Conservation (phyloP, 805 yeast genomes). For the Kuraishia ogatae region DNA sequence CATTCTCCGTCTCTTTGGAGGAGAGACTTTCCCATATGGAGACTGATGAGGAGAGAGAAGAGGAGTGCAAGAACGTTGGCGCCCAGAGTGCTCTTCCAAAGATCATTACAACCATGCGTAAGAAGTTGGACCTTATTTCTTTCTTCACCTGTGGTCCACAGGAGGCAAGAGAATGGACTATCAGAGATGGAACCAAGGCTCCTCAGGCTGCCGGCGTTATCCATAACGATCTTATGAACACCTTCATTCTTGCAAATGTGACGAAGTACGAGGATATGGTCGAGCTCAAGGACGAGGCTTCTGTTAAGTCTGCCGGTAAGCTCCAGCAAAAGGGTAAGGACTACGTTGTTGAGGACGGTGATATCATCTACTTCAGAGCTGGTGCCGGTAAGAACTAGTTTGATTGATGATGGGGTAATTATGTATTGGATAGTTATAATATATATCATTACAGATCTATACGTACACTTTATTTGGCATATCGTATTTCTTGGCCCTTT, state of each 20-base stretch:
- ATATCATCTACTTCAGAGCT: slow-evolving; percentile 65
- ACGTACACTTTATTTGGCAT: too few species aligned
- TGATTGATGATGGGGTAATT: not conserved
- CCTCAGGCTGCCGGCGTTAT: slow-evolving; percentile 99
- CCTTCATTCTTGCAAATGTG: slow-evolving; percentile 74
- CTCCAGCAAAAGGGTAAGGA: slow-evolving; percentile 65
- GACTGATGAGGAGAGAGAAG: slow-evolving; percentile 40
- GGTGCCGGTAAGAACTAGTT: slow-evolving; percentile 47
- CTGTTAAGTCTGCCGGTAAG: slow-evolving; percentile 49
- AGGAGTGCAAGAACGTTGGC: slow-evolving; percentile 26
- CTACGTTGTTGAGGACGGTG: slow-evolving; percentile 79
- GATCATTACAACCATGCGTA: slow-evolving; percentile 59
- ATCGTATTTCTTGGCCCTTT: too few species aligned
- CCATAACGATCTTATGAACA: slow-evolving; percentile 78
- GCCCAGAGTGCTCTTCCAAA: slow-evolving; percentile 47
- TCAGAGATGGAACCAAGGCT: slow-evolving; percentile 79
- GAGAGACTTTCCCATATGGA: slow-evolving; percentile 86
- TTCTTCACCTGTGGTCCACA: slow-evolving; percentile 82
- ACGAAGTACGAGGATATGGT: slow-evolving; percentile 55
- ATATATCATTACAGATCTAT: too few species aligned
- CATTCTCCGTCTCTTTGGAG: slow-evolving; percentile 88
- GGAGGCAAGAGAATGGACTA: slow-evolving; percentile 87
- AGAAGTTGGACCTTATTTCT: slow-evolving; percentile 61
- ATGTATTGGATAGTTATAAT: too few species aligned
- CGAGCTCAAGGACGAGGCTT: slow-evolving; percentile 41